A percentile compares a stretch with the other conserved stretches of the same genome.
These are phyloP conservation scores for Acorus gramineus DNA, from an alignment of 106 monocot species.

Conservation along the genomic window DNA sequence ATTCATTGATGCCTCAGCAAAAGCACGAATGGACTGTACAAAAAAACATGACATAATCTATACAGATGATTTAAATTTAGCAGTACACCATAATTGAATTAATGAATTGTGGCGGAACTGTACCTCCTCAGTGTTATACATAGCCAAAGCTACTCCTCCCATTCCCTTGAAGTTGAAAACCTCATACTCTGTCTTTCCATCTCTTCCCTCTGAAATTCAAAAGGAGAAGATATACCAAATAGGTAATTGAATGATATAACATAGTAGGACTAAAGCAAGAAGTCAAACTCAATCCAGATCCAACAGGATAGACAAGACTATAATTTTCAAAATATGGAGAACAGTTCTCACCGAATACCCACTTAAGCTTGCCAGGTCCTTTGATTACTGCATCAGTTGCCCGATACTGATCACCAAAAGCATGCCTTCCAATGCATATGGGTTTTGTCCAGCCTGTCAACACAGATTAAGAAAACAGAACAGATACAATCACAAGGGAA, in stretches of 20 bases:
- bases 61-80: no score
- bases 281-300: background rate
- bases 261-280: no score
- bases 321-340: background rate
- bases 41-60: background rate
- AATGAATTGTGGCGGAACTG: no score
- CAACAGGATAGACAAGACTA: background rate
- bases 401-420: slow-evolving; percentile 93
- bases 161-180: slow-evolving; percentile 83
- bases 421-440: slow-evolving; percentile 97
- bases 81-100: no score
- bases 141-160: slow-evolving; percentile 84
- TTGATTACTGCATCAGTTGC: slow-evolving; percentile 78
- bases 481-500: background rate
- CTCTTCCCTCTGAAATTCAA: slow-evolving; percentile 59
- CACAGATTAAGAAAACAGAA: background rate
- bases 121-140: slow-evolving; percentile 99
- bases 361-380: slow-evolving; percentile 86
- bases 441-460: slow-evolving; percentile 81
- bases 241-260: background rate
- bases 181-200: slow-evolving; percentile 60
- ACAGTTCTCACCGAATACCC: slow-evolving; percentile 56
- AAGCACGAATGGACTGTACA: slow-evolving; percentile 11
- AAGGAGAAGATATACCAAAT: background rate
- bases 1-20: slow-evolving; percentile 15